These are phyloP conservation scores for Suillus luteus DNA, from an alignment of 768 basidiomycete species.

Conservation along the genomic window DNA sequence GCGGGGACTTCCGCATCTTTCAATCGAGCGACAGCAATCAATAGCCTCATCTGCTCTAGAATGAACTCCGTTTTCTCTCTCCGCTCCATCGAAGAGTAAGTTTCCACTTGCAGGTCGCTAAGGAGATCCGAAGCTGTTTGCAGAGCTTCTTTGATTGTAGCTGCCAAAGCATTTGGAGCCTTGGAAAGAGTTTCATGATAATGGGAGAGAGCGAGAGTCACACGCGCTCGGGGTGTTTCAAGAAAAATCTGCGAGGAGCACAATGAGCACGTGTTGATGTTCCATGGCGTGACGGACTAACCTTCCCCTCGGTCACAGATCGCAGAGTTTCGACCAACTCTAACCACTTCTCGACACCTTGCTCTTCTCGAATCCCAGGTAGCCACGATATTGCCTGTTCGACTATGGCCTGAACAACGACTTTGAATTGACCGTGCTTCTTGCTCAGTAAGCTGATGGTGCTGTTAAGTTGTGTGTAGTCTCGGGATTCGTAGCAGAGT, in stretches of 20 bases:
- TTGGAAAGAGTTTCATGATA: constrained; percentile 76
- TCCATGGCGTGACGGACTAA: constrained; percentile 34
- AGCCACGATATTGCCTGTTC: constrained; percentile 85
- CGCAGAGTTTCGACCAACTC: constrained; percentile 88
- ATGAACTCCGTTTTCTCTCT: constrained; percentile 98
- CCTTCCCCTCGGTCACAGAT: constrained; percentile 96
- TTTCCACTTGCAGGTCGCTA: constrained; percentile 96
- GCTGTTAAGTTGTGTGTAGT: constrained; percentile 71
- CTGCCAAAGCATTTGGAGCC: constrained; percentile 41
- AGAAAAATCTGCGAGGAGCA: constrained; percentile 82
- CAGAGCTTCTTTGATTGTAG: constrained; percentile 61
- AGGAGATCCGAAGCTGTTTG: constrained; percentile 90
- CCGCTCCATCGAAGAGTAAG: constrained; percentile 98
- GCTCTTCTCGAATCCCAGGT: constrained; percentile 65
- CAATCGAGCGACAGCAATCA: constrained; percentile 72
- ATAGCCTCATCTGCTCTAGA: constrained; percentile 93
- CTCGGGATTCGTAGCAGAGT: constrained; percentile 69
- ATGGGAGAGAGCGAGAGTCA: constrained; percentile 83
- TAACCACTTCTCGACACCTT: constrained; percentile 78
- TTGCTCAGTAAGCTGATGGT: constrained; percentile 75
- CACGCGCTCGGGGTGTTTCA: constrained; percentile 93
- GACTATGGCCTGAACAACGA: constrained; percentile 86
- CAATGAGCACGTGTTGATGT: constrained; percentile 7
- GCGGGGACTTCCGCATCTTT: constrained; percentile 69
- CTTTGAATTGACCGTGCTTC: constrained; percentile 97